Conservation (phyloP, 2,329 filamentous ascomycete genomes). For the Cladophialophora carrionii region DNA sequence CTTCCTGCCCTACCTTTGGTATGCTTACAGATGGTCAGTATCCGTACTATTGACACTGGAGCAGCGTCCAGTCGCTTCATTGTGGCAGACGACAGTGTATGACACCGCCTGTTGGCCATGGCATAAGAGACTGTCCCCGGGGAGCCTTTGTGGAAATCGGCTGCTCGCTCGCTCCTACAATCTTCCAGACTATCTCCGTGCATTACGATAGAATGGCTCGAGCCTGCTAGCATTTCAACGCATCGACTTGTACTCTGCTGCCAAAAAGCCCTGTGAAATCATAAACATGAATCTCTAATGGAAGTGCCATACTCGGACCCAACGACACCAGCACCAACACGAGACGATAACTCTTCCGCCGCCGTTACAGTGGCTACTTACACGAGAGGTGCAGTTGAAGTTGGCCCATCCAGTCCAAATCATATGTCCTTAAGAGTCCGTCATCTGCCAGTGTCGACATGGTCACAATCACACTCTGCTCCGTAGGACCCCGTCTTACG, state of each 20-base stretch:
- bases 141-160: conserved; percentile 44
- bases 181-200: conserved; percentile 44
- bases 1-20: background rate
- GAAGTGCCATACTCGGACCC: background rate
- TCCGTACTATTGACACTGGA: conserved; percentile 14
- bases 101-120: conserved; percentile 45
- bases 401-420: conserved; percentile 17
- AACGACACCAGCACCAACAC: too few species aligned
- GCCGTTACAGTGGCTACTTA: background rate
- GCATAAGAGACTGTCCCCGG: conserved; percentile 48
- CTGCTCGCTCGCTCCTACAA: conserved; percentile 50
- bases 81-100: conserved; percentile 43
- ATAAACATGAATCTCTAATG: conserved; percentile 21
- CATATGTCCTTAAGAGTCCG: conserved; percentile 9
- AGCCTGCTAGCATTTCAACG: conserved; percentile 47
- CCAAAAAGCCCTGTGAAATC: conserved; percentile 54
- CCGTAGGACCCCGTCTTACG: background rate
- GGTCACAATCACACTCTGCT: background rate
- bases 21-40: conserved; percentile 9
- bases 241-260: conserved; percentile 41
- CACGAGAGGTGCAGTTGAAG: background rate
- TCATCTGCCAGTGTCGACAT: background rate
- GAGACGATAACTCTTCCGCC: too few species aligned
- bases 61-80: conserved; percentile 28
- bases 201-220: conserved; percentile 52